Conservation (phyloP, 768 basidiomycete species). For the Suillus sp. region DNA sequence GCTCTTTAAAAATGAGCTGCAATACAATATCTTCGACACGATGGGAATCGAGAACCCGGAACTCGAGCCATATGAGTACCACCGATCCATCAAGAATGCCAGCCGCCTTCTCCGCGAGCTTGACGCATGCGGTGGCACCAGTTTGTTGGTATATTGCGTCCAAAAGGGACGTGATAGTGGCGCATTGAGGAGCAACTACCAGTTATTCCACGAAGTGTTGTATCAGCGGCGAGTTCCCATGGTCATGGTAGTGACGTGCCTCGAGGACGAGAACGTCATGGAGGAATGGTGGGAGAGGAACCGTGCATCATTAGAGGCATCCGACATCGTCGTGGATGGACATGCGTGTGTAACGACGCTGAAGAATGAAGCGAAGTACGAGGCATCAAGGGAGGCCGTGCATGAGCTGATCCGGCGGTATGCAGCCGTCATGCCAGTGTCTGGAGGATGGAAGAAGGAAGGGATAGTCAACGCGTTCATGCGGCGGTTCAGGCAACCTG, state of each 20-base stretch:
- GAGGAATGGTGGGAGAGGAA: conserved; percentile 40
- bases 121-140: conserved; percentile 29
- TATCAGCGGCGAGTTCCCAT: conserved; percentile 42
- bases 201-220: conserved; percentile 41
- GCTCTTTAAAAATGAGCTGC: conserved; percentile 3
- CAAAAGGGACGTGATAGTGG: conserved; percentile 36
- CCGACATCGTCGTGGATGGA: conserved; percentile 32
- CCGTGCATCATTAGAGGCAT: conserved; percentile 23
- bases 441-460: not conserved
- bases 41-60: conserved; percentile 34
- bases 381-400: conserved; percentile 33
- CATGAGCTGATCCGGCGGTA: conserved; percentile 15
- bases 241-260: conserved; percentile 41
- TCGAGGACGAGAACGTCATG: conserved; percentile 40
- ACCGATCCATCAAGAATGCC: conserved; percentile 33
- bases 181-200: conserved; percentile 38
- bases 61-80: conserved; percentile 30
- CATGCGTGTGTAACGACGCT: conserved; percentile 46
- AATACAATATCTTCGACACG: conserved; percentile 33
- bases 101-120: conserved; percentile 28
- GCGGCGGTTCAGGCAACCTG: not conserved
- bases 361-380: conserved; percentile 36
- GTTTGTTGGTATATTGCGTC: conserved; percentile 42
- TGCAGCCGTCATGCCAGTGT: not conserved
- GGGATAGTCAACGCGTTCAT: not conserved